phyloP scores from a whole-genome alignment of 306 rosid genomes.

The Quercus engelmannii region DNA sequence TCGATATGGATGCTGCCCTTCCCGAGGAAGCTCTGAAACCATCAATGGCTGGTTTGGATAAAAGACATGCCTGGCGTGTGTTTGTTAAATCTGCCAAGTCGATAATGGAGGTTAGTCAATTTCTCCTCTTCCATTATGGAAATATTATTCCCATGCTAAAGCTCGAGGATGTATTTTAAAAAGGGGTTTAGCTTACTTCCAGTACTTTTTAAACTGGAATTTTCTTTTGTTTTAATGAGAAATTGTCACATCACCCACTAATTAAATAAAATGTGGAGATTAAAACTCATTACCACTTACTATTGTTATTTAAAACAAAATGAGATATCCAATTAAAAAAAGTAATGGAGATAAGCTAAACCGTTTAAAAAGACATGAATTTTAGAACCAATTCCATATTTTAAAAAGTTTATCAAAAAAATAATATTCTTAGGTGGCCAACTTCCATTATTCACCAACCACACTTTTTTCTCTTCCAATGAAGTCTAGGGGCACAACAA shows the following conservation, averaged over 20 bases:
- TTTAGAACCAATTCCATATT: background rate
- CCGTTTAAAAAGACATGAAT: background rate
- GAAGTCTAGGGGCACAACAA: no score
- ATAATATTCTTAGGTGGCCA: background rate
- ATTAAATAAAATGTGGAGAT: no score
- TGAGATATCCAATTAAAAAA: no score
- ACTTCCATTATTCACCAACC: background rate
- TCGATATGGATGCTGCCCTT: slow-evolving; percentile 90
- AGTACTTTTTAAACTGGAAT: no score
- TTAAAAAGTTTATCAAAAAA: background rate
- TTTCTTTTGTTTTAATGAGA: no score
- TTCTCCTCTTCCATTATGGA: slow-evolving; percentile 15
- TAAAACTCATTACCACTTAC: no score
- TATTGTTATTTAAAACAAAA: no score
- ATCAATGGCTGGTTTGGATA: slow-evolving; percentile 51
- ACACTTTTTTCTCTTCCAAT: no score
- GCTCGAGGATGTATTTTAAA: background rate
- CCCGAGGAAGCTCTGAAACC: slow-evolving; percentile 68
- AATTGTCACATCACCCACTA: no score
- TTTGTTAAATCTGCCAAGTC: slow-evolving; percentile 85
- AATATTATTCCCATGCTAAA: background rate
- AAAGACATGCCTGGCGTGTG: slow-evolving; percentile 88
- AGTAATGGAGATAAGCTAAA: background rate
- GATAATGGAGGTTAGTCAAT: slow-evolving; percentile 61
- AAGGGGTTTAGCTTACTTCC: no score